Base-by-base conservation (phyloP, 495 filamentous ascomycete genomes). In the Poronia punctata region DNA sequence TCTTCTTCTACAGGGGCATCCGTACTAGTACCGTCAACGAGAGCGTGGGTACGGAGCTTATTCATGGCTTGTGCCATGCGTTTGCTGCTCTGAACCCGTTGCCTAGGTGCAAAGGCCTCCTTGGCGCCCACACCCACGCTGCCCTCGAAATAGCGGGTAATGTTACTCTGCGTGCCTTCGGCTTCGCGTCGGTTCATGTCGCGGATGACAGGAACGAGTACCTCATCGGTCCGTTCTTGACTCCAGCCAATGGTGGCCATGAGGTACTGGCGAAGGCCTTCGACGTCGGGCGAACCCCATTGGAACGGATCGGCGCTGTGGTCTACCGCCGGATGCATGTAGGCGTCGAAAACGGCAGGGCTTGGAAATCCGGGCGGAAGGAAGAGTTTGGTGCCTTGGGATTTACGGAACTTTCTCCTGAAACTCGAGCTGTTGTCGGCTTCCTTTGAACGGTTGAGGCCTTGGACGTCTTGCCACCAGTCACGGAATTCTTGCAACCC, bases 201-300 rank as follows among this genome's bases (percentile, higher is more conserved):
- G 33, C 78, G 71, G 23, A 98, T 87, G 0, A 98, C 93, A 0
- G 92, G 92, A 7, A 97, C 84, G 3, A 98, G 74, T 2, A 97
- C 83, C 56, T 97, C 90, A 47, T 97, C 93, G 0, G 90, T 96
- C 15, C 86, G 72, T 54, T 95, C 89, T 54, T 82, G 79, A 32
- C 71, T 76, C 92, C 92, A 98, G 1, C 92, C 92, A 44, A 98
- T 83, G 1, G 88, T 94, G n/a, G 70, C 63, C 87, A 94, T 95
- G 28, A 98, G 66, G 50, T 89, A 98, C 12, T 66, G 66, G n/a
- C 93, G 62, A 37, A 98, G 61, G 0, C 84, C 84, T 32, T 92
- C 86, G 3, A 98, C 70, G 50, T 98, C 92, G 0, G 92, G 92
- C 0, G 94, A 83, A 14, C 92, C 92, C 92, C 92, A 98, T 60